Evolutionary conservation across 352 stramenopile species (phyloP), one percentile per base, ranked within the genome.

Genomic region (Lagenidium sp.): DNA sequence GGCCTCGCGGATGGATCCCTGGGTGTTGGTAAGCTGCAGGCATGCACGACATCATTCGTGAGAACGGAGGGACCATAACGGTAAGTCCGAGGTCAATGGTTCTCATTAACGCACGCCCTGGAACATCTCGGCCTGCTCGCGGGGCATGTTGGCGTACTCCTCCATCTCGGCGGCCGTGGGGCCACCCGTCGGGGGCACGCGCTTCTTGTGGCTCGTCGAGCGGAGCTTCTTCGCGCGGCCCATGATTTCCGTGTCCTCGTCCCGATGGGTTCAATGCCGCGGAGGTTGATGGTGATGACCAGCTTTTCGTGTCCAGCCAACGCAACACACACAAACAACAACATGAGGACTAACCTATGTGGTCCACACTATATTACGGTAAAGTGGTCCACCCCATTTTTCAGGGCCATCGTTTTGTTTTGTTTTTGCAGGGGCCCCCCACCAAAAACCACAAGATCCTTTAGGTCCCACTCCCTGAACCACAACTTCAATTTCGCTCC

Each of bases 181-280:
- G 3, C 63, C 71, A 19, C 72, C 77, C 3, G 72, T 85, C 4
- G 77, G 75, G 36, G 72, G 70, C 50, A 53, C 55, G 40, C 70
- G 63, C 57, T 86, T 90, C 71, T 90, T 90, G 64, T 93, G 80
- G 59, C 75, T 88, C 24, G 67, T 85, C 18, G 65, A 69, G n/a
- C 80, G 77, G 28, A 75, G 50, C 65, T 93, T 93, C 80, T 93
- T 93, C 43, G 79, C 73, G 59, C 90, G 90, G 53, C 80, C 80
- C 80, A 93, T 93, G 46, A 10, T 32, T 32, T 32, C 28, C 8
- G 28, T 32, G n/a, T n/a, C n/a, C n/a, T n/a, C n/a, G n/a, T n/a
- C n/a, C n/a, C n/a, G n/a, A n/a, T n/a, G n/a, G n/a, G n/a, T n/a
- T n/a, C n/a, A n/a, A n/a, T n/a, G n/a, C n/a, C n/a, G n/a, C n/a